phyloP scores from a whole-genome alignment of 1,139 yeast genomes.

The Pichia norvegensis region DNA sequence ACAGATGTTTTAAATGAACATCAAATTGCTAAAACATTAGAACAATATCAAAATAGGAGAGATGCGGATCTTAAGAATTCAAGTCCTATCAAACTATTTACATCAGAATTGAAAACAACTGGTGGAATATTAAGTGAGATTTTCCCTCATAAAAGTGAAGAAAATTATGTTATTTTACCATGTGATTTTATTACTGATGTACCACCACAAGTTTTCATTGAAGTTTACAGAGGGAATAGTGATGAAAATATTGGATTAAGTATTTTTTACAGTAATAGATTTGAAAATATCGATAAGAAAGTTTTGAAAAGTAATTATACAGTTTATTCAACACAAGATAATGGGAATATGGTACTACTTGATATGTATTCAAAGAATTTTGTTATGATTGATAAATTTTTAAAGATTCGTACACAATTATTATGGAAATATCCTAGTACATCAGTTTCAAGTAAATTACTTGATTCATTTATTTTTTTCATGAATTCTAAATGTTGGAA shows the following conservation, averaged over 20 bases:
- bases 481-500: slow-evolving; percentile 51
- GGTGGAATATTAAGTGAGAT: slow-evolving; percentile 49
- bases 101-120: slow-evolving; percentile 42
- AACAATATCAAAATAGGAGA: slow-evolving; percentile 27
- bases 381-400: slow-evolving; percentile 58
- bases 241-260: slow-evolving; percentile 63
- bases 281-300: slow-evolving; percentile 74
- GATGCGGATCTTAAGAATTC: slow-evolving; percentile 28
- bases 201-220: slow-evolving; percentile 83
- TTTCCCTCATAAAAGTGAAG: slow-evolving; percentile 31
- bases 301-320: slow-evolving; percentile 54
- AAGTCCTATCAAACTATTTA: slow-evolving; percentile 39
- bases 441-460: slow-evolving; percentile 63
- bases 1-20: slow-evolving; percentile 33
- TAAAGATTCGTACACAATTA: slow-evolving; percentile 77
- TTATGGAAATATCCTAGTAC: slow-evolving; percentile 81
- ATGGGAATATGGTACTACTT: slow-evolving; percentile 44
- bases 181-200: slow-evolving; percentile 90
- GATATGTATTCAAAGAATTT: slow-evolving; percentile 62
- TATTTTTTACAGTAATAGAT: slow-evolving; percentile 60
- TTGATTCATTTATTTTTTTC: slow-evolving; percentile 75
- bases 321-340: slow-evolving; percentile 43
- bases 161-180: slow-evolving; percentile 72
- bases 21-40: slow-evolving; percentile 27
- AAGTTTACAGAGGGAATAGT: slow-evolving; percentile 66